Base-by-base conservation (phyloP, 2,329 filamentous ascomycete genomes). In the Colletotrichum chrysophilum region DNA sequence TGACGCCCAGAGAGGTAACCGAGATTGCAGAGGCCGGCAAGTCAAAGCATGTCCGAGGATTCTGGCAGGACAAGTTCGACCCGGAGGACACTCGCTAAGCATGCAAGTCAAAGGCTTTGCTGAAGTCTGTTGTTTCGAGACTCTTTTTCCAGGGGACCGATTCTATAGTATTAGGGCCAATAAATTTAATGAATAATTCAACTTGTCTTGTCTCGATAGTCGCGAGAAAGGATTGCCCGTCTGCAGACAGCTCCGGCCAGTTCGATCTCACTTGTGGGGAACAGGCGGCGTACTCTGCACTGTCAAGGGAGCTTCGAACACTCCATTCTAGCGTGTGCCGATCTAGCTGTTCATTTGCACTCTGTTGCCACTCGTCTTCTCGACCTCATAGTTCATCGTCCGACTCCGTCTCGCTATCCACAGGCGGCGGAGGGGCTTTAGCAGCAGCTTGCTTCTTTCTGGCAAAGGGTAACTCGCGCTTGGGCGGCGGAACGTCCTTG, bases 21-120 rank as follows among this genome's bases (percentile, higher is more conserved):
- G 87, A 89, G 68, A 91, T 94, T 76, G 81, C 87, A 1, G 86
- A 89, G 78, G 79, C 88, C 43, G 93, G 93, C 2, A 85, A 85
- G 78, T 80, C 91, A 85, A 93, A 92, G 84, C 90, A 94, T 81
- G 91, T 85, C 79, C 87, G 92, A 36, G 89, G 84, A 0, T 94
- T 91, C 81, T 94, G 91, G 91, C 84, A 77, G 3, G 78, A 88
- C 18, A 86, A 86, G 74, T 93, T 91, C 81, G 87, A 82, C 12
- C 82, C 82, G 3, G 86, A 91, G 74, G 92, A 94, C 79, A 81
- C 83, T 74, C 83, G 85, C 21, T 90, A 83, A 79, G 76, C 13
- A 26, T 43, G 5, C 24, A 14, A 62, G 10, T 62, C n/a, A 30
- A 32, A 28, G 1, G 21, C 55, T 61, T 61, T 34, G 30, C 18